Conservation (phyloP, 2,329 filamentous ascomycete species). For the Monilinia vaccinii-corymbosi region DNA sequence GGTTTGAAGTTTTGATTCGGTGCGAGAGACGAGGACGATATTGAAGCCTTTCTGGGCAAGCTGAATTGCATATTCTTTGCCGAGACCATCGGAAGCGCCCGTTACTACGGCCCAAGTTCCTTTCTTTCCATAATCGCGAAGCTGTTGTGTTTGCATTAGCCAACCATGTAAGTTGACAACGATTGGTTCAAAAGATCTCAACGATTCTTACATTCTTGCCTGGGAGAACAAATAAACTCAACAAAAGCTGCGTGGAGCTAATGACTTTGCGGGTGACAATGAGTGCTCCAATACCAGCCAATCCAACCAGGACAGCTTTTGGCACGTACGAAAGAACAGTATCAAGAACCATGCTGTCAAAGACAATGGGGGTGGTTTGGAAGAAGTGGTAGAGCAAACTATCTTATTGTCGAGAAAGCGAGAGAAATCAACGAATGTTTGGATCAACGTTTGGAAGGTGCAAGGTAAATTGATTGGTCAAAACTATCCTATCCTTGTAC, state of each 20-base stretch:
- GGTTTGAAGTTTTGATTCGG: constrained; percentile 77
- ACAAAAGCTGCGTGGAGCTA: constrained; percentile 50
- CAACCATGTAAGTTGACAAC: neutral
- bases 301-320: constrained; percentile 17
- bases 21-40: constrained; percentile 87
- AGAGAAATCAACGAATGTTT: neutral
- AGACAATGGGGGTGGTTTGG: neutral
- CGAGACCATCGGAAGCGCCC: constrained; percentile 90
- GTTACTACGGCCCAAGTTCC: constrained; percentile 93
- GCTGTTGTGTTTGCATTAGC: constrained; percentile 38
- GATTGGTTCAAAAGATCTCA: no score
- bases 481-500: neutral
- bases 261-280: constrained; percentile 47
- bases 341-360: constrained; percentile 14
- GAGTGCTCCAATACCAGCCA: constrained; percentile 47
- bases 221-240: constrained; percentile 59
- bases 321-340: constrained; percentile 17
- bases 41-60: constrained; percentile 91
- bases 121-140: constrained; percentile 81
- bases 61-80: constrained; percentile 90
- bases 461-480: neutral
- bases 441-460: neutral
- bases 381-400: neutral
- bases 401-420: neutral
- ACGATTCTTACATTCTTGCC: constrained; percentile 44